Conservation (phyloP, 169 alveolate species). For the Cryptosporidium ubiquitum region DNA sequence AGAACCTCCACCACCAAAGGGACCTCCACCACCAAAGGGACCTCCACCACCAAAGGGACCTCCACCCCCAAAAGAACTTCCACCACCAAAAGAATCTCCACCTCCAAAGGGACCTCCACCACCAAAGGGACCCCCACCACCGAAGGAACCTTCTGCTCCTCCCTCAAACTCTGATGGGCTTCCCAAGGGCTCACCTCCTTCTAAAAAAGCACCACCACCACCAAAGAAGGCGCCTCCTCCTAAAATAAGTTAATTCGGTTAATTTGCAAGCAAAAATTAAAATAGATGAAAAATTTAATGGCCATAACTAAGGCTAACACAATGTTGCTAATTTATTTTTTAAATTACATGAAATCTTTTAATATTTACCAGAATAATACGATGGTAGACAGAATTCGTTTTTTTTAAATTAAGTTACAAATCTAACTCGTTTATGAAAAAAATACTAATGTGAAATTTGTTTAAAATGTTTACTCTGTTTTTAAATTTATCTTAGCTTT, state of each 20-base stretch:
- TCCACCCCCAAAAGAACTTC: neutral
- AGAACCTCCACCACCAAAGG: neutral
- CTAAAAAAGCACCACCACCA: neutral
- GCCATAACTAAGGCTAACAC: neutral
- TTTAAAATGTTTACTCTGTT: no score
- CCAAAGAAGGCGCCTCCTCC: neutral
- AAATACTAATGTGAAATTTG: no score
- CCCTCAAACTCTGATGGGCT: neutral
- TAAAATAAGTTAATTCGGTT: neutral
- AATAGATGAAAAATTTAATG: neutral
- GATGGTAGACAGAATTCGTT: no score
- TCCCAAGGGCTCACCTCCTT: slow-evolving; percentile 2
- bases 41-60: neutral
- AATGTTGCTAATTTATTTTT: no score
- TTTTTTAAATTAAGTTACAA: no score
- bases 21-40: neutral
- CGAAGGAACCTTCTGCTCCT: neutral
- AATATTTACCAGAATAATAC: no score
- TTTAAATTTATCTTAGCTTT: no score
- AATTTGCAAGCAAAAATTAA: neutral
- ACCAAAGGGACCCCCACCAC: neutral
- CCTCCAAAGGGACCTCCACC: neutral
- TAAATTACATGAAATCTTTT: no score
- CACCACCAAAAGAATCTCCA: neutral
- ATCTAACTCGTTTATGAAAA: no score